Conservation (phyloP, 768 basidiomycete species). For the Grammothele lineata region DNA sequence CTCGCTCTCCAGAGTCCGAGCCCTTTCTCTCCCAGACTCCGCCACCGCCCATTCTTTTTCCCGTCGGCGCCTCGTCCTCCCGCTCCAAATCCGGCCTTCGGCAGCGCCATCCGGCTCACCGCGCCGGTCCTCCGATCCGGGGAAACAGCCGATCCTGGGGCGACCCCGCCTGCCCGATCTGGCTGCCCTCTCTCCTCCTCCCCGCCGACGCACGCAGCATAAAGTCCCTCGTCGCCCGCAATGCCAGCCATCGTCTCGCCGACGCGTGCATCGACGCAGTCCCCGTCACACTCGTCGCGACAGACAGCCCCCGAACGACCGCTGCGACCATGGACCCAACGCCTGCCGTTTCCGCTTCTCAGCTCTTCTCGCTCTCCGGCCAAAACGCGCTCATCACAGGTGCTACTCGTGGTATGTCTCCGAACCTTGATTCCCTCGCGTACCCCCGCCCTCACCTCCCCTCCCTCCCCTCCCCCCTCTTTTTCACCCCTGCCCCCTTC, state of each 20-base stretch:
- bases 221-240: too few species aligned
- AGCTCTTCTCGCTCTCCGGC: constrained; percentile 64
- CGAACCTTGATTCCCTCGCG: background rate
- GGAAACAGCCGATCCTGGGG: constrained; percentile 22
- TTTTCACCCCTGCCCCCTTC: constrained; percentile 1
- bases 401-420: constrained; percentile 58
- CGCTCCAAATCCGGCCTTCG: background rate
- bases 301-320: background rate
- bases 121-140: constrained; percentile 21
- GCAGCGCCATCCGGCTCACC: constrained; percentile 8
- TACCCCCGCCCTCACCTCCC: constrained; percentile 1
- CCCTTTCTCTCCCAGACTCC: background rate
- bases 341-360: constrained; percentile 42
- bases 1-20: too few species aligned
- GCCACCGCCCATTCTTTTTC: background rate
- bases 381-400: constrained; percentile 78
- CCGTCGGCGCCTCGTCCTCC: background rate
- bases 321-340: constrained; percentile 45
- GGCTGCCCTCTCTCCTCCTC: constrained; percentile 4
- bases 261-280: too few species aligned
- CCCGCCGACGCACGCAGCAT: background rate
- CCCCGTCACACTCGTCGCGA: background rate
- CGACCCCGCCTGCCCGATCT: constrained; percentile 10
- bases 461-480: background rate
- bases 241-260: too few species aligned